A percentile compares a stretch with the other conserved stretches of the same genome.
Conservation (phyloP, 164 flowering plant genomes). For the Stephania yunnanensis region DNA sequence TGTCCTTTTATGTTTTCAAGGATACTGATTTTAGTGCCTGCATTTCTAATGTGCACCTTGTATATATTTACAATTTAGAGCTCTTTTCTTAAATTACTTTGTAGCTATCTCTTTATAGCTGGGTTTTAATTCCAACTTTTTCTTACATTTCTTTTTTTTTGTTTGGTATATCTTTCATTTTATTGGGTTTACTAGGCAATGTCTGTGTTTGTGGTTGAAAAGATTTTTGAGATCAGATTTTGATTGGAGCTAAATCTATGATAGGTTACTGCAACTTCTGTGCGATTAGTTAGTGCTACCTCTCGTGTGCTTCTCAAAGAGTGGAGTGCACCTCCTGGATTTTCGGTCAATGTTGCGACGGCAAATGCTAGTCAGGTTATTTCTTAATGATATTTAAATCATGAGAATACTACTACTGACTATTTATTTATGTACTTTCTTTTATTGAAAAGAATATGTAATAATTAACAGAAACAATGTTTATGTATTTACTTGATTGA, state of each 20-base stretch:
- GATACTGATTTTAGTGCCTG: background rate
- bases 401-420: background rate
- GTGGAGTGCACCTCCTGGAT: constrained; percentile 85
- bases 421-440: background rate
- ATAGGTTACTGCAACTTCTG: constrained; percentile 88
- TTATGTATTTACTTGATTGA: too few relatives aligned
- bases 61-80: background rate
- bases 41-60: background rate
- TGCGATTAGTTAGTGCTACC: constrained; percentile 73
- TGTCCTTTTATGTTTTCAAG: background rate
- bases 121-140: background rate
- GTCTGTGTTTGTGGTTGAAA: background rate
- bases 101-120: background rate
- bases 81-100: background rate
- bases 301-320: constrained; percentile 71
- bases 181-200: background rate
- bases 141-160: background rate
- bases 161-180: background rate
- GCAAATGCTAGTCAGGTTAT: constrained; percentile 93
- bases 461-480: background rate
- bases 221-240: background rate
- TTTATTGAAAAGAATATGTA: background rate
- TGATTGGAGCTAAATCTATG: constrained; percentile 1
- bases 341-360: constrained; percentile 91
- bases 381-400: constrained; percentile 6